phyloP scores from a whole-genome alignment of 108 stramenopile genomes.

The Chaetoceros muelleri region DNA sequence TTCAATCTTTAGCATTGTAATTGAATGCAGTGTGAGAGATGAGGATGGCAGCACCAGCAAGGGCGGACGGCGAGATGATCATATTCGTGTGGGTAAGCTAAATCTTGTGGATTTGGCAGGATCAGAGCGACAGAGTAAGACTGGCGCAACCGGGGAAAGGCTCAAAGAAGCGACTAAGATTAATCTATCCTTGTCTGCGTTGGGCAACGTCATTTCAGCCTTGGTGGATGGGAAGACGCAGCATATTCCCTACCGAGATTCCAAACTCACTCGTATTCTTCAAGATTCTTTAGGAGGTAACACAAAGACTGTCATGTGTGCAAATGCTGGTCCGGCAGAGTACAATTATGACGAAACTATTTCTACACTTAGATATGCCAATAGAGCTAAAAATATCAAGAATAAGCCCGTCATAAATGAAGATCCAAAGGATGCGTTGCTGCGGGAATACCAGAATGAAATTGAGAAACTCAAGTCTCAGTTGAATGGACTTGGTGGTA shows the following conservation, averaged over 20 bases:
- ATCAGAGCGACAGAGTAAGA: constrained; percentile 51
- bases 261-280: constrained; percentile 84
- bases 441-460: constrained; percentile 86
- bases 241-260: constrained; percentile 88
- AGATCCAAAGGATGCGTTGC: constrained; percentile 88
- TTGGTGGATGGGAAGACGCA: constrained; percentile 80
- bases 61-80: constrained; percentile 15
- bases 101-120: constrained; percentile 88
- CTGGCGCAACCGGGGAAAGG: constrained; percentile 91
- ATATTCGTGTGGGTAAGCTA: constrained; percentile 44
- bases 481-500: constrained; percentile 6
- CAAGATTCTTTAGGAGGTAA: constrained; percentile 92
- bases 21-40: constrained; percentile 45
- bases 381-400: constrained; percentile 91
- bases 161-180: constrained; percentile 87
- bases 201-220: constrained; percentile 86
- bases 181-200: constrained; percentile 78
- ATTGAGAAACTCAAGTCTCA: constrained; percentile 38
- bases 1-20: constrained; percentile 73
- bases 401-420: constrained; percentile 90
- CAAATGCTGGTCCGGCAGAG: constrained; percentile 87
- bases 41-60: constrained; percentile 20
- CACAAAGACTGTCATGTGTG: constrained; percentile 87
- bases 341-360: constrained; percentile 93
- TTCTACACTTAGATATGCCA: constrained; percentile 90